Evolutionary conservation across 805 yeast species (phyloP).

Genomic region (Ogataea thermomethanolica): DNA sequence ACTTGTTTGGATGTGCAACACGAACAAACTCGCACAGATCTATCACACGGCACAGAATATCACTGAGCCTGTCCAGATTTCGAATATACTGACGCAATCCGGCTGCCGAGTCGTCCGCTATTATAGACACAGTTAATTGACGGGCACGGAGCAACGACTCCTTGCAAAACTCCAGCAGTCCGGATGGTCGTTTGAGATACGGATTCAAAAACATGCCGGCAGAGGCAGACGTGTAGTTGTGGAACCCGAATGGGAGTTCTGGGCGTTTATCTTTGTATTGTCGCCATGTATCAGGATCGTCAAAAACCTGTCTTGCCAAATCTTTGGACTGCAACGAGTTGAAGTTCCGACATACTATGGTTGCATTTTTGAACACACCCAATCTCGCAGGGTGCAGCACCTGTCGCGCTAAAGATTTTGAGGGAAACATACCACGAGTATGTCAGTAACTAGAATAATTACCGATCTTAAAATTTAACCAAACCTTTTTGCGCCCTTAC

Average conservation of each 20-base stretch:
- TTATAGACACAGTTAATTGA: slow-evolving; percentile 53
- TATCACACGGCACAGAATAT: slow-evolving; percentile 84
- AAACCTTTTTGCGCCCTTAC: slow-evolving; percentile 6
- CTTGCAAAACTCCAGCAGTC: slow-evolving; percentile 63
- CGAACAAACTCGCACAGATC: slow-evolving; percentile 92
- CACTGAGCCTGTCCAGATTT: slow-evolving; percentile 80
- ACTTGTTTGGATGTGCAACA: slow-evolving; percentile 75
- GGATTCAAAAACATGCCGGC: slow-evolving; percentile 78
- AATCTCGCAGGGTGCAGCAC: not conserved
- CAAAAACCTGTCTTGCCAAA: slow-evolving; percentile 51
- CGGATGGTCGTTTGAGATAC: slow-evolving; percentile 63
- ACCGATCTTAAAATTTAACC: slow-evolving; percentile 2
- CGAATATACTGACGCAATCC: slow-evolving; percentile 52
- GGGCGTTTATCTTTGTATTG: slow-evolving; percentile 38
- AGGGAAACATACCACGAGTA: slow-evolving; percentile 1
- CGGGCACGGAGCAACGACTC: slow-evolving; percentile 66
- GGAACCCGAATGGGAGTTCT: slow-evolving; percentile 21
- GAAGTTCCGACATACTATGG: not conserved
- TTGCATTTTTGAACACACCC: not conserved
- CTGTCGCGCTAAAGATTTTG: slow-evolving; percentile 5
- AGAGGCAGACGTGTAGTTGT: slow-evolving; percentile 23
- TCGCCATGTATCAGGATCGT: slow-evolving; percentile 55
- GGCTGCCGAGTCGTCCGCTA: slow-evolving; percentile 39
- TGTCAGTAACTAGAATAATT: not conserved
- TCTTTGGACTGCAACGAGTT: slow-evolving; percentile 11